Evolutionary conservation across 164 flowering plant genomes (phyloP), one percentile per base, ranked within the genome.

Genomic region (Nymphaea colorata): DNA sequence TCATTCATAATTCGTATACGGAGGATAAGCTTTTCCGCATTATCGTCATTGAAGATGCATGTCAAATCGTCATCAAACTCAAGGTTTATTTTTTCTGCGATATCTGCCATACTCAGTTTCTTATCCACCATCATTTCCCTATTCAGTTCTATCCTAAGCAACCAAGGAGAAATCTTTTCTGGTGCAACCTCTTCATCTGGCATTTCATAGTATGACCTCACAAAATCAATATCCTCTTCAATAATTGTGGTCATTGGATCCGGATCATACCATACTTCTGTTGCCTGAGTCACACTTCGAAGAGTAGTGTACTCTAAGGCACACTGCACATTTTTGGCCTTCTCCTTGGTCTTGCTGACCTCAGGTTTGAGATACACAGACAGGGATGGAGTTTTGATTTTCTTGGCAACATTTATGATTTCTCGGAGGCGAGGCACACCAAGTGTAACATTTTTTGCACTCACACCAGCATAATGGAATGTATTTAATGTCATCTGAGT

Each of bases 51-150:
- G 66, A 88, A 91, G 67, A 92, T 95, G 71, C 99, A 95, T 3
- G 96, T 90, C 69, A 95, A 74, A 73, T 92, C 99, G 77, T 86
- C 96, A 70, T 92, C 92, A 78, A 95, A 95, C 73, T 95, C 99
- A 43, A 76, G 87, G 76, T 91, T 91, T 64, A 95, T 95, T 82
- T 87, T 95, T 79, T 87, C 99, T 17, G 99, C 97, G 73, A 95
- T 92, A 67, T 89, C 96, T 14, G 96, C 96, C 99, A 95, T 95
- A 80, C 93, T 88, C 73, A 95, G 76, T 80, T 95, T 95, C 81
- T 95, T 95, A 73, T 95, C 99, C 71, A 95, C 92, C 99, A 95
- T 95, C 99, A 95, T 95, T 72, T 95, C 99, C 41, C 99, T 87
- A 78, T 95, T 92, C 75, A 95, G 76, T 80, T 95, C 96, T 68